Evolutionary conservation across 192 early-diverging fungal species (phyloP), one percentile per base, ranked within the genome.

Genomic region (Coemansia sp.): DNA sequence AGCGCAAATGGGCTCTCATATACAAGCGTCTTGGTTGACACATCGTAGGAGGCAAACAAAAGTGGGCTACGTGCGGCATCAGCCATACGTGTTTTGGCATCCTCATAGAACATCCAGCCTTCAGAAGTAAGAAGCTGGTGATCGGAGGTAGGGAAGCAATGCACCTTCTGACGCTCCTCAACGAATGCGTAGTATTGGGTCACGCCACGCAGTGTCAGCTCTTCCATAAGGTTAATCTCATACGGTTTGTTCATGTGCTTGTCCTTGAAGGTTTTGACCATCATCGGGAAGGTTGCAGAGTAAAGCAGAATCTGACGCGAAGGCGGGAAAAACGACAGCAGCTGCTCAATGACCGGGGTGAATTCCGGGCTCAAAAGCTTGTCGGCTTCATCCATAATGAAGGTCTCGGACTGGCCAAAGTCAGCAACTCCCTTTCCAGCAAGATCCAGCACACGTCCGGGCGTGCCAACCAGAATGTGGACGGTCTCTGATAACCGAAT

Each of bases 161-260:
- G 97, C 6, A 99, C 97, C 77, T 99, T 99, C 72, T 99, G 97
- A 67, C 92, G 87, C 74, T 99, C 97, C 80, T 98, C 96, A 22
- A 99, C 96, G 85, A 95, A 99, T 40, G 97, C 97, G 78, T 99
- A 99, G 85, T 95, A 99, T 85, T 99, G 97, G 8, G 97, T 99
- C 22, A 99, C 93, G 73, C 97, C 97, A 64, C 92, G 90, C 70
- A 99, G 86, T 6, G 97, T 99, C 42, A 99, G 88, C 78, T 99
- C 96, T 65, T 99, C 97, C 97, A 99, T 99, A 43, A 99, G 83
- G 67, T 99, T 99, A 76, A 99, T 99, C 77, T 99, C 97, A 73
- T 99, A 97, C 19, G 97, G 94, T 69, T 95, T 96, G 78, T 85
- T 84, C 71, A 99, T 87, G 69, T 90, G 95, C 76, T 96, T 97